Percentiles rank a stretch among this genome's conserved stretches.
Evolutionary conservation across 345 rosid genomes (phyloP).

Genomic region (Kandelia obovata): DNA sequence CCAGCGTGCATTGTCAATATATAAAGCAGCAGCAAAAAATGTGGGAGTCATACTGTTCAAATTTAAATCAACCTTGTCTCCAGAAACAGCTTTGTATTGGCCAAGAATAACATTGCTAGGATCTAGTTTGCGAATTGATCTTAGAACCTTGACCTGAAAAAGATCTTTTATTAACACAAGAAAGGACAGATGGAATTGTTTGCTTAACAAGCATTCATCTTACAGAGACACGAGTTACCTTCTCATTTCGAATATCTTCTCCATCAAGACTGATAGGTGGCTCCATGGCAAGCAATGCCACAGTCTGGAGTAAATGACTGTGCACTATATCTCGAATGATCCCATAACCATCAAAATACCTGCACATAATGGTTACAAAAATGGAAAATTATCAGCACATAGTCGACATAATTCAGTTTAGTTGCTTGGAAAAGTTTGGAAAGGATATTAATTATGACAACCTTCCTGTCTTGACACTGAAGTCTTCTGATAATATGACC

Average conservation of each 20-base stretch:
- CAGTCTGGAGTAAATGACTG: conserved; percentile 71
- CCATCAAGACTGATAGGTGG: conserved; percentile 77
- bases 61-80: conserved; percentile 35
- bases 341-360: conserved; percentile 81
- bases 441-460: conserved; percentile 15
- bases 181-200: not conserved
- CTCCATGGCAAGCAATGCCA: conserved; percentile 81
- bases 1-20: conserved; percentile 82
- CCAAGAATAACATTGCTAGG: conserved; percentile 68
- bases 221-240: conserved; percentile 35
- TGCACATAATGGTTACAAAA: conserved; percentile 17
- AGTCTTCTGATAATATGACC: conserved; percentile 66
- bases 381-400: conserved; percentile 9
- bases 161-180: conserved; percentile 8
- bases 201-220: not conserved
- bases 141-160: conserved; percentile 67
- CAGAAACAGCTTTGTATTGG: conserved; percentile 52
- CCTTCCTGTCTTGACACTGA: conserved; percentile 44
- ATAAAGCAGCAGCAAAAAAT: conserved; percentile 64
- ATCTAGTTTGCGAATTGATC: conserved; percentile 53
- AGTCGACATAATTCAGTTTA: conserved; percentile 14
- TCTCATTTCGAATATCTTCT: conserved; percentile 77
- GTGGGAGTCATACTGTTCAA: conserved; percentile 49
- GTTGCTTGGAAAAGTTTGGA: conserved; percentile 2
- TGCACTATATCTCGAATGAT: conserved; percentile 67